Percentiles rank a stretch among this genome's conserved stretches.
These are phyloP conservation scores for Alloteropsis semialata DNA, from an alignment of 176 grass and related monocot species.

Conservation along the genomic window DNA sequence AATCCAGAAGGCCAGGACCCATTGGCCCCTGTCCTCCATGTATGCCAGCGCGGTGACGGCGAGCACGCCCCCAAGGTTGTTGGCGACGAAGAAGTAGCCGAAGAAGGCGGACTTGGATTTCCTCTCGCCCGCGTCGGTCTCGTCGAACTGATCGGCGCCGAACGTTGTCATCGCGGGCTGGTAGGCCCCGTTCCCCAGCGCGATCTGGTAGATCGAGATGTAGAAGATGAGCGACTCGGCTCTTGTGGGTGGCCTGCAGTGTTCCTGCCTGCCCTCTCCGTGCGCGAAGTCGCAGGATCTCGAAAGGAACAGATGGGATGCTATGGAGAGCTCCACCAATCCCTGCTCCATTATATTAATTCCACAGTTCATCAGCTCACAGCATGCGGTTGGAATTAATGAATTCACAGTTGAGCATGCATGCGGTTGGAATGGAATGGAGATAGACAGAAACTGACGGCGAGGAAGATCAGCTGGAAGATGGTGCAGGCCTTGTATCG, in stretches of 20 bases:
- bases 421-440: too few species aligned
- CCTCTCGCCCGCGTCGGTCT: conserved; percentile 15
- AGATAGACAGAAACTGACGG: too few species aligned
- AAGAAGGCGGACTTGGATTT: conserved; percentile 65
- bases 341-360: conserved; percentile 37
- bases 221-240: conserved; percentile 31
- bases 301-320: conserved; percentile 37
- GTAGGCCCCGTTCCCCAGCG: conserved; percentile 52
- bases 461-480: conserved; percentile 61
- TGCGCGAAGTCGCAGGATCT: conserved; percentile 29
- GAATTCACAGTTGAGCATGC: too few species aligned
- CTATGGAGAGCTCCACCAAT: conserved; percentile 42
- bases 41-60: conserved; percentile 45
- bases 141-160: conserved; percentile 62
- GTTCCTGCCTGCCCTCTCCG: not conserved
- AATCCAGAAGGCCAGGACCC: conserved; percentile 45
- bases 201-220: conserved; percentile 55
- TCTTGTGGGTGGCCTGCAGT: conserved; percentile 33
- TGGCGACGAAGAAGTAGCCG: conserved; percentile 58
- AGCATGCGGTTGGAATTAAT: too few species aligned
- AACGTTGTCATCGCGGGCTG: conserved; percentile 49
- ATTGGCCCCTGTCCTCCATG: conserved; percentile 46
- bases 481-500: conserved; percentile 70
- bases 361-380: too few species aligned
- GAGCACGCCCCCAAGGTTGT: conserved; percentile 56